phyloP scores from a whole-genome alignment of 176 grass and related monocot genomes.

The Luzula sylvatica region DNA sequence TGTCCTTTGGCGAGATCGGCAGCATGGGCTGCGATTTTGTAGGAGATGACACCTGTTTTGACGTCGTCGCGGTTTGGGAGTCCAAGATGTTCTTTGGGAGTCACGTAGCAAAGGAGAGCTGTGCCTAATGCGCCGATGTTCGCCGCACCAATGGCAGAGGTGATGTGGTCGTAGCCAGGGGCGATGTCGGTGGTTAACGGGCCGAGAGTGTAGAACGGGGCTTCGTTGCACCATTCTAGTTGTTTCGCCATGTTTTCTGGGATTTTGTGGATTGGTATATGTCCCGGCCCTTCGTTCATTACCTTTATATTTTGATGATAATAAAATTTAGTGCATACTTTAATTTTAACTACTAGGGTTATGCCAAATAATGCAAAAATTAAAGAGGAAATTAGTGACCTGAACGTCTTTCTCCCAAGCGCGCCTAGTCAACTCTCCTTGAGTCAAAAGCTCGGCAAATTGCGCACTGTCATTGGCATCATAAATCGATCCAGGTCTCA shows the following conservation, averaged over 20 bases:
- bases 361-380: conserved; percentile 3
- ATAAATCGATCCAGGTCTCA: conserved; percentile 94
- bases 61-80: conserved; percentile 98
- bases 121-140: conserved; percentile 92
- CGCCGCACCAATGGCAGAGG: conserved; percentile 94
- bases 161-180: conserved; percentile 99
- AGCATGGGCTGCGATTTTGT: conserved; percentile 94
- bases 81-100: conserved; percentile 96
- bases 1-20: conserved; percentile 97
- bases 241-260: conserved; percentile 98
- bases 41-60: conserved; percentile 81
- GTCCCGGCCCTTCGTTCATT: conserved; percentile 96
- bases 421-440: conserved; percentile 86
- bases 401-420: conserved; percentile 99
- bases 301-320: conserved; percentile 36
- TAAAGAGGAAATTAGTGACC: conserved; percentile 31
- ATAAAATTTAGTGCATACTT: neutral
- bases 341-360: neutral
- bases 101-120: conserved; percentile 96
- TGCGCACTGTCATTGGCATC: conserved; percentile 98
- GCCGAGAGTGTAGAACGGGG: conserved; percentile 93
- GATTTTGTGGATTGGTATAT: conserved; percentile 97
- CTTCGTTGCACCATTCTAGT: conserved; percentile 95
- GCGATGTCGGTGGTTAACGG: conserved; percentile 95
- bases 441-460: conserved; percentile 90